Evolutionary conservation across 2,329 filamentous ascomycete species (phyloP).

Genomic region (Trichophyton verrucosum): DNA sequence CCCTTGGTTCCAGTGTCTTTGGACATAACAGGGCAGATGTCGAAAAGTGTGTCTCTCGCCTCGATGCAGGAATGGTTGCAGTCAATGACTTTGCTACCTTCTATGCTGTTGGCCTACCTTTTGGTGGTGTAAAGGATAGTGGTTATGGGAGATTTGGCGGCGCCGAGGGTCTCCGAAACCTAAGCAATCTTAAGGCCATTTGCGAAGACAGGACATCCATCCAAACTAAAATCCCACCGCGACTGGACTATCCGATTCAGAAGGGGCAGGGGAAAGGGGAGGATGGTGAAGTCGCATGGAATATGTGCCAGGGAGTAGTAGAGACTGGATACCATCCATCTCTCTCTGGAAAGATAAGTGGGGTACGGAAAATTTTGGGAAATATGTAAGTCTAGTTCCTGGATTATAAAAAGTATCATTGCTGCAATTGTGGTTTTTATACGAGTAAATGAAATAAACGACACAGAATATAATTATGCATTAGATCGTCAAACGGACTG

Average conservation of each 20-base stretch:
- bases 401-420: not conserved
- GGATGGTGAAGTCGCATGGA: constrained; percentile 53
- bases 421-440: not conserved
- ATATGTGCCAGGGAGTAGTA: constrained; percentile 35
- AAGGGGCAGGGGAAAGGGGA: constrained; percentile 41
- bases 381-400: constrained; percentile 23
- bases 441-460: not conserved
- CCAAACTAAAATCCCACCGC: constrained; percentile 65
- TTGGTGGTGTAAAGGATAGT: constrained; percentile 79
- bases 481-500: not conserved
- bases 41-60: constrained; percentile 49
- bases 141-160: constrained; percentile 91
- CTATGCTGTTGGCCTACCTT: constrained; percentile 89
- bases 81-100: constrained; percentile 92
- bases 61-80: constrained; percentile 79
- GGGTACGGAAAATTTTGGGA: constrained; percentile 26
- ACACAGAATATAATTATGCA: not conserved
- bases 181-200: constrained; percentile 81
- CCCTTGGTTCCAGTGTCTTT: constrained; percentile 80
- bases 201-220: constrained; percentile 58
- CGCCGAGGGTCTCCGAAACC: constrained; percentile 66
- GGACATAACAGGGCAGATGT: constrained; percentile 55
- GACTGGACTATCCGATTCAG: constrained; percentile 68
- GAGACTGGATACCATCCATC: constrained; percentile 37
- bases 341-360: constrained; percentile 29